These are phyloP conservation scores for Hortaea werneckii DNA, from an alignment of 2,329 filamentous ascomycete genomes.

Conservation along the genomic window DNA sequence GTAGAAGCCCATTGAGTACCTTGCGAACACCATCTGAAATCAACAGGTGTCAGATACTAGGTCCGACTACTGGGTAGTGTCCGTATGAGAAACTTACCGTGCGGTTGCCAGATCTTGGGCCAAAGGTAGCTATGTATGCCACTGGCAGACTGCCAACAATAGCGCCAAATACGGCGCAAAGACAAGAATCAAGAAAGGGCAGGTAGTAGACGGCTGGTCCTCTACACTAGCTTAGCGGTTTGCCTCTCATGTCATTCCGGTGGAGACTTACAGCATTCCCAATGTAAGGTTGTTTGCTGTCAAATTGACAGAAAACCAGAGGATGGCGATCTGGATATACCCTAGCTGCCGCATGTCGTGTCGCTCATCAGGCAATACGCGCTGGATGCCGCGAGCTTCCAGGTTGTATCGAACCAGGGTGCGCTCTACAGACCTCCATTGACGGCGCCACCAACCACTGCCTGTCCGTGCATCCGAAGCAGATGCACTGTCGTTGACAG, in stretches of 20 bases:
- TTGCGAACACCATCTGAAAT: conserved; percentile 42
- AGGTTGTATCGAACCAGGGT: conserved; percentile 43
- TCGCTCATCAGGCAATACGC: conserved; percentile 46
- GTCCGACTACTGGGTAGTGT: too few relatives aligned
- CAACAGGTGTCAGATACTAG: too few relatives aligned
- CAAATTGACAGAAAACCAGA: conserved; percentile 55
- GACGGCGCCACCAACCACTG: background rate
- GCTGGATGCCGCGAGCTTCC: conserved; percentile 51
- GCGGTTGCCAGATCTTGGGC: conserved; percentile 50
- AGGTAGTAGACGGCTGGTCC: conserved; percentile 49
- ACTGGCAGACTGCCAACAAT: conserved; percentile 45
- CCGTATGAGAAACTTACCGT: conserved; percentile 28
- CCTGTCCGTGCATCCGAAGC: background rate
- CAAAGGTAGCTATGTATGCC: conserved; percentile 53
- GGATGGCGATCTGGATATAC: conserved; percentile 45
- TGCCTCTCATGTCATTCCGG: too few relatives aligned
- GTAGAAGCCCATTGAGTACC: conserved; percentile 57
- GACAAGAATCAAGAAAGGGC: conserved; percentile 46
- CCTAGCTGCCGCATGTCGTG: conserved; percentile 42
- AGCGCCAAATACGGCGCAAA: conserved; percentile 49
- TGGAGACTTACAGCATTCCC: conserved; percentile 40
- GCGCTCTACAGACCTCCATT: conserved; percentile 18
- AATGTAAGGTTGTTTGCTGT: conserved; percentile 54
- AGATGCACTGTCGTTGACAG: background rate
- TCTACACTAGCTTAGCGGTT: background rate